Evolutionary conservation across 352 stramenopile species (phyloP).

Genomic region (Phytophthora vignae): DNA sequence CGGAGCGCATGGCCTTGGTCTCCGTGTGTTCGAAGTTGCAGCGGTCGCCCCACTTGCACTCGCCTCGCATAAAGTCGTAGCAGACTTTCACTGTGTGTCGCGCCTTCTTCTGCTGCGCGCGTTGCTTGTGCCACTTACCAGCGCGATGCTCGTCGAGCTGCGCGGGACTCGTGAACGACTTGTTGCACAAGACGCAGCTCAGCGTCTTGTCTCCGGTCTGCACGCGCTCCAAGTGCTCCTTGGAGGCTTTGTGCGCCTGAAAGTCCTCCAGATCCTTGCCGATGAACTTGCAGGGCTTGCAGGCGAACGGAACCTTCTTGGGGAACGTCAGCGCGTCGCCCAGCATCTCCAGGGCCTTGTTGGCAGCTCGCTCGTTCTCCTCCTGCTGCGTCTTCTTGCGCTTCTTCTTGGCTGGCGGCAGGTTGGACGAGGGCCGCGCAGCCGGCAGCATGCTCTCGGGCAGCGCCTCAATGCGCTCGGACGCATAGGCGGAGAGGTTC

Average conservation of each 20-base stretch:
- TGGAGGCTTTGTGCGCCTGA: conserved; percentile 58
- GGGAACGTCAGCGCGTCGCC: conserved; percentile 62
- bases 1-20: conserved; percentile 71
- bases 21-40: conserved; percentile 80
- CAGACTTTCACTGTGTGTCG: conserved; percentile 77
- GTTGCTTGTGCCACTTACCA: conserved; percentile 88
- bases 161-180: conserved; percentile 79
- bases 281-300: conserved; percentile 82
- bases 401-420: conserved; percentile 44
- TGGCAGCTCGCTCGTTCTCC: conserved; percentile 35
- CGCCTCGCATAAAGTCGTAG: conserved; percentile 87
- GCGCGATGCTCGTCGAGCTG: conserved; percentile 81
- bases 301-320: conserved; percentile 86
- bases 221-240: conserved; percentile 51
- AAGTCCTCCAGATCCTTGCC: conserved; percentile 78
- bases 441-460: conserved; percentile 63
- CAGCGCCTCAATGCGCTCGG: conserved; percentile 70
- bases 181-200: conserved; percentile 72
- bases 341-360: conserved; percentile 43
- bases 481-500: conserved; percentile 72
- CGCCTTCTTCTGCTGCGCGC: conserved; percentile 68
- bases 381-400: conserved; percentile 49
- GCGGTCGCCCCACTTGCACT: conserved; percentile 68
- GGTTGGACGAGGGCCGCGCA: conserved; percentile 33
- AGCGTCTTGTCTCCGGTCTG: conserved; percentile 43